These are phyloP conservation scores for Ogataea nitratoaversa DNA, from an alignment of 805 yeast species.

Conservation along the genomic window DNA sequence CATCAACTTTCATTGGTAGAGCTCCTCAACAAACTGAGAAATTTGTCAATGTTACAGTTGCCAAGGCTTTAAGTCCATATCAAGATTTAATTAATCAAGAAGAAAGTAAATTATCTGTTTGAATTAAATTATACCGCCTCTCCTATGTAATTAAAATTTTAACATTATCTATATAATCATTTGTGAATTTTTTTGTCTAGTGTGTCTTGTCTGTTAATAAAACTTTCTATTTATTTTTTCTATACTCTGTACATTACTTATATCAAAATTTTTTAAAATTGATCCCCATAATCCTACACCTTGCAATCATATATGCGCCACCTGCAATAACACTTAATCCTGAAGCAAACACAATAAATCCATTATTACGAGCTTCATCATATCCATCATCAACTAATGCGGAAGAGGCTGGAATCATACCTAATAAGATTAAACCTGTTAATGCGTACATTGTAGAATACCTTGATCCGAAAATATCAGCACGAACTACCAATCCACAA, in stretches of 20 bases:
- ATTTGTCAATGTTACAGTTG: conserved; percentile 81
- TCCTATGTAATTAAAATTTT: not conserved
- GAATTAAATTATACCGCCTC: conserved; percentile 9
- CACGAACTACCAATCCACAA: conserved; percentile 50
- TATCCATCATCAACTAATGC: conserved; percentile 11
- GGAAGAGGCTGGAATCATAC: conserved; percentile 38
- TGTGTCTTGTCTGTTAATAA: no score
- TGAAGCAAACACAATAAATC: conserved; percentile 11
- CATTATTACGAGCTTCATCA: conserved; percentile 5
- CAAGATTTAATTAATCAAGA: conserved; percentile 55
- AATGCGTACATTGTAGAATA: conserved; percentile 57
- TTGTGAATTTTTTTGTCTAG: no score
- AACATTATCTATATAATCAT: no score
- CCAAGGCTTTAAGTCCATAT: conserved; percentile 72
- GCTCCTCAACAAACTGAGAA: conserved; percentile 98
- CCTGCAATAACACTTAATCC: conserved; percentile 4
- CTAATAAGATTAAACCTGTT: conserved; percentile 33
- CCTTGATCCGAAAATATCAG: conserved; percentile 56
- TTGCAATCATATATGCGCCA: not conserved
- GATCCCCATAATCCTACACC: not conserved
- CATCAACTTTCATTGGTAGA: conserved; percentile 94
- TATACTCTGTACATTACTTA: no score
- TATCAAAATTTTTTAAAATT: not conserved
- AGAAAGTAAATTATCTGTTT: conserved; percentile 78
- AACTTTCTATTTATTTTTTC: no score